Evolutionary conservation across 2,329 filamentous ascomycete species (phyloP).

Genomic region (Aspergillus nomiae): DNA sequence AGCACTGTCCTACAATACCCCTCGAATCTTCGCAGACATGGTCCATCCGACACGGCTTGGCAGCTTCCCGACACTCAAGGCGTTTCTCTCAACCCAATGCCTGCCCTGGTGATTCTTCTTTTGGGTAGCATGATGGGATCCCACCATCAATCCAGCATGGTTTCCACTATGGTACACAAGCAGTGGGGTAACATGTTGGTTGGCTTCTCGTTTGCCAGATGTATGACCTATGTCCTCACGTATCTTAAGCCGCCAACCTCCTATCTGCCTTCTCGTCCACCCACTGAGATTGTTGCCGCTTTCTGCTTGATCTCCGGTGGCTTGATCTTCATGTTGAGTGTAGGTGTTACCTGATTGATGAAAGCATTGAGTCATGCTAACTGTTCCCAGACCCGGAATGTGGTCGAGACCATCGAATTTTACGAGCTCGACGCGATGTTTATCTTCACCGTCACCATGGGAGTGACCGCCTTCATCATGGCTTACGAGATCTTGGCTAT

Average conservation of each 20-base stretch:
- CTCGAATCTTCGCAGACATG: slow-evolving; percentile 31
- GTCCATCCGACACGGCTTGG: slow-evolving; percentile 54
- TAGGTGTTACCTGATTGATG: slow-evolving; percentile 50
- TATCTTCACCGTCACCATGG: slow-evolving; percentile 85
- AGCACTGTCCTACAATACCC: slow-evolving; percentile 48
- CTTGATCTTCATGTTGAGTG: slow-evolving; percentile 88
- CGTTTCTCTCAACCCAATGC: slow-evolving; percentile 84
- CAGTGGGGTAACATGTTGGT: slow-evolving; percentile 89
- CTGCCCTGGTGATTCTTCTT: slow-evolving; percentile 80
- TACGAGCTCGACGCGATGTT: slow-evolving; percentile 88
- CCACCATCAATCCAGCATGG: slow-evolving; percentile 80
- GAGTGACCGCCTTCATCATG: slow-evolving; percentile 80
- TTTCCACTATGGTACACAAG: slow-evolving; percentile 87
- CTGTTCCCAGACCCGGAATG: slow-evolving; percentile 67
- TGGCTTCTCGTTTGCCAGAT: slow-evolving; percentile 76
- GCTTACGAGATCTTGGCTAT: slow-evolving; percentile 78
- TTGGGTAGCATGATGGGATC: slow-evolving; percentile 94
- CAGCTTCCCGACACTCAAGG: slow-evolving; percentile 67
- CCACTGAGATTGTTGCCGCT: slow-evolving; percentile 81
- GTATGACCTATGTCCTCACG: slow-evolving; percentile 74
- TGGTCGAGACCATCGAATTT: slow-evolving; percentile 73
- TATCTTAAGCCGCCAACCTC: slow-evolving; percentile 82
- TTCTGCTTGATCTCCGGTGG: slow-evolving; percentile 89
- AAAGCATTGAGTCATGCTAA: slow-evolving; percentile 18
- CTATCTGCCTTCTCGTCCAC: slow-evolving; percentile 77